Evolutionary conservation across 345 rosid genomes (phyloP), one percentile per base, ranked within the genome.

Genomic region (Corymbia maculata): DNA sequence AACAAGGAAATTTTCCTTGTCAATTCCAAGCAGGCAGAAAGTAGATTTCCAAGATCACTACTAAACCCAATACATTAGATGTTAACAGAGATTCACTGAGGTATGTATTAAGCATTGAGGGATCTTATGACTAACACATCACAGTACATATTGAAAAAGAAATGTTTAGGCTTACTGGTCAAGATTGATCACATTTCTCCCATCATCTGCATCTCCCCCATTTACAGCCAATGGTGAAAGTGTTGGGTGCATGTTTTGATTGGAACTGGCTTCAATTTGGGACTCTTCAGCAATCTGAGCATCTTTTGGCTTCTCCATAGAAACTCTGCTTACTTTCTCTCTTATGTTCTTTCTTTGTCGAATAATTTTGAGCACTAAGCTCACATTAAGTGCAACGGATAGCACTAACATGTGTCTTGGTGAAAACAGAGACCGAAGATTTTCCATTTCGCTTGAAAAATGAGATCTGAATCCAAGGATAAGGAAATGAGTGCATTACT

Each of bases 311-410:
- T 88, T 86, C 89, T 87, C 86, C 87, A 87, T 10, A 24, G 87
- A 88, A 52, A 68, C 28, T 53, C 88, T 66, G 80, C 42, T 28
- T 85, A 80, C 85, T 86, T 85, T 36, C 87, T 82, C 86, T 36
- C 79, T 84, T 17, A 49, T 19, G n/a, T 64, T 84, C 26, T 87
- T 86, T 68, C 84, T 85, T 45, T 89, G 92, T 85, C 88, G 88
- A 68, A 94, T 70, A 28, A 91, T 86, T 92, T 89, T 94, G 70
- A 94, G 90, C 89, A 97, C 80, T 88, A 97, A 91, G 86, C 95
- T 93, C 66, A 91, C 92, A 88, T 97, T 97, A 52, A 96, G 85
- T 26, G 99, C 98, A 51, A 95, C 24, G 22, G 99, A 96, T 61
- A 96, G 89, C 66, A 92, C 92, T 89, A 97, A 89, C 87, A 95